Evolutionary conservation across 257 asterid species (phyloP), one percentile per base, ranked within the genome.

Genomic region (Vinca minor): DNA sequence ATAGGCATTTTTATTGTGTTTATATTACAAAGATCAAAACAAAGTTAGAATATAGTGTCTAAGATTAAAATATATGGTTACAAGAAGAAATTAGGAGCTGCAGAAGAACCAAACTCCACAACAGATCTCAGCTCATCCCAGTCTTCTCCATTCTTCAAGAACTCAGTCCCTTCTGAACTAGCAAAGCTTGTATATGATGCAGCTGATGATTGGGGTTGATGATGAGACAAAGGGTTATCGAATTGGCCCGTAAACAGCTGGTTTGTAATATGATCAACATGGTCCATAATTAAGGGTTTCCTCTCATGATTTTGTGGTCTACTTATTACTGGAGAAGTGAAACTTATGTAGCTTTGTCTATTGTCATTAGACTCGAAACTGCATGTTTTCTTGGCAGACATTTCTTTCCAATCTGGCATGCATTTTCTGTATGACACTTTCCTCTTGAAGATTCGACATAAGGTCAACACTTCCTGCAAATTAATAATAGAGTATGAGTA

Each of bases 381-480:
- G 63, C 69, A 57, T 42, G 72, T 59, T 13, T 20, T 65, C 44
- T 71, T 81, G 7, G 69, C 71, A 0, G 71, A 48, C 58, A 23
- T 31, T 35, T 67, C 79, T 72, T 79, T 77, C 96, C 84, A 84
- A 15, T 83, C 91, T 1, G 90, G 79, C 38, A 69, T 64, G 38
- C 81, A 73, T 48, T 88, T 91, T 38, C 76, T 75, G 56, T 81
- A 67, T 0, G 93, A 71, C 14, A 62, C 64, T 39, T 67, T 81
- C 26, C 97, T 76, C 76, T 92, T 89, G 39, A 92, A 69, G 36
- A 92, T 83, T 66, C 97, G 79, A 69, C 98, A 92, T 14, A 92
- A 73, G 5, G 98, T 92, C 96, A 96, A 89, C 26, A 92, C 97
- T 78, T 92, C 98, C 97, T 92, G 89, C 58, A 73, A 23, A 58